Base-by-base conservation (phyloP, 208 protist genomes). In the Phytomonas francai region DNA sequence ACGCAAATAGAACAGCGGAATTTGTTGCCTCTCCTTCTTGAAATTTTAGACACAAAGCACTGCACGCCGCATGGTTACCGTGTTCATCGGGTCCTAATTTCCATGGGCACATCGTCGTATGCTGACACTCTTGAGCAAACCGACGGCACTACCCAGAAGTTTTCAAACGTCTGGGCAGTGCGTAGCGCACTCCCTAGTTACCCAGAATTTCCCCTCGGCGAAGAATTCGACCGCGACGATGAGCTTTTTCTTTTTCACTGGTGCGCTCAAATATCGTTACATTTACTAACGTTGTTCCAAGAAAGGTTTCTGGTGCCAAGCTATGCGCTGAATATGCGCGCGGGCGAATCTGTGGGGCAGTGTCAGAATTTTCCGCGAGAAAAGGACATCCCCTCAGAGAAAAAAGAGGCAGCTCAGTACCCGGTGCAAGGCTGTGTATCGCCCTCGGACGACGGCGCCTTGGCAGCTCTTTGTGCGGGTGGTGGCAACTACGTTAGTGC, bases 211-310 rank as follows among this genome's bases (percentile, higher is more conserved):
- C 79, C 79, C 30, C 66, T 81, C 61, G 77, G 74, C 65, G 36
- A 73, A 22, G 63, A 73, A 36, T 81, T 87, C 67, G 76, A 87
- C 67, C 76, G 76, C 61, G 70, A 78, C 27, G 87, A 95, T 57
- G 89, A 95, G 70, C 59, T 86, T 25, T 92, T 89, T 65, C 77
- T 93, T 27, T 83, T 93, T 62, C 89, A 95, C 72, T 93, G 85
- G 85, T 87, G 78, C 63, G 78, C 66, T 54, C 89, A 95, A 68
- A 77, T 92, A 9, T 81, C 85, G 27, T 74, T 95, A 57, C 82
- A 95, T 69, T 74, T 88, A 34, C 42, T 95, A 33, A 73, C 81
- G 14, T 74, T 88, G 34, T 92, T 93, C 56, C 89, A 95, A 64
- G 87, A 95, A 75, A 74, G 77, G 32, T 77, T 95, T 2, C 72